Evolutionary conservation across 148 eudicot species (phyloP), one percentile per base, ranked within the genome.

Genomic region (Spergularia marina): DNA sequence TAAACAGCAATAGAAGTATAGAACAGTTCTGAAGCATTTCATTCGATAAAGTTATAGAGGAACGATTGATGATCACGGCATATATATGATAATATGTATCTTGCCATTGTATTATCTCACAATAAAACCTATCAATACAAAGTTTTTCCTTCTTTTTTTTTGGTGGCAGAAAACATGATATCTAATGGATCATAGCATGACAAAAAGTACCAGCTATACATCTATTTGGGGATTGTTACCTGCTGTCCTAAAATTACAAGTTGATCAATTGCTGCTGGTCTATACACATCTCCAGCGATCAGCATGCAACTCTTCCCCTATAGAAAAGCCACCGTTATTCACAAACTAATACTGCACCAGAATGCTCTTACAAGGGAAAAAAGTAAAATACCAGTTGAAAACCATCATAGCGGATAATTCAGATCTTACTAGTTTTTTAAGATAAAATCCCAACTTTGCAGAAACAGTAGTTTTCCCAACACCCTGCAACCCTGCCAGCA

Each of bases 251-350:
- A 80, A 78, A 94, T 94, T 68, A 85, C 91, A 74, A 94, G 92
- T 79, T 94, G 97, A 76, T 94, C 98, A 63, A 92, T 90, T 83
- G 98, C 98, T 81, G 98, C 98, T 77, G 98, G 98, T 80, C 98
- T 89, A 82, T 94, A 94, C 18, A 94, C 92, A 82, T 94, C 98
- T 81, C 97, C 98, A 68, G 98, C 98, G 84, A 94, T 84, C 73
- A 94, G 89, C 97, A 94, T 92, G 90, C 97, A 94, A 70, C 87
- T 92, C 86, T 94, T 94, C 47, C 97, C 97, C 98, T 54, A 76
- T 65, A 70, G 68, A 12, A 71, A 51, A 49, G 21, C 6, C 11
- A 72, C 14, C 39, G 13, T 13, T 15, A 40, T 21, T 71, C 41
- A 65, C 30, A 70, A 20, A 39, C 40, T 49, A 65, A 23, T 6